These are phyloP conservation scores for Heracleum sosnowskyi DNA, from an alignment of 129 eudicot genomes.

Conservation along the genomic window DNA sequence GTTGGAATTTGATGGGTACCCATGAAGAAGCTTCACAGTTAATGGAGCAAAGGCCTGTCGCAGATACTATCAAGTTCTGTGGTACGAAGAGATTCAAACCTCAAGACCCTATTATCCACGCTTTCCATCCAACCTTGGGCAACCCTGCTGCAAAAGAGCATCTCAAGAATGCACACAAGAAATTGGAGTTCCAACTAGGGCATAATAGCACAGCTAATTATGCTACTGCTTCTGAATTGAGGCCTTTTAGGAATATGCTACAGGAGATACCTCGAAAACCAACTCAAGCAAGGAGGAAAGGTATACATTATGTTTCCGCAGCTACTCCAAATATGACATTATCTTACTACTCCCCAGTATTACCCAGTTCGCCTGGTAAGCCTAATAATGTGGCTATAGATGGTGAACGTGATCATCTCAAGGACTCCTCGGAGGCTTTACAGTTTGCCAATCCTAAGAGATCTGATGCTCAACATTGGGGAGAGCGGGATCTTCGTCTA, in stretches of 20 bases:
- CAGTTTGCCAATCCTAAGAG: slow-evolving; percentile 17
- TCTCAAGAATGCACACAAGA: slow-evolving; percentile 36
- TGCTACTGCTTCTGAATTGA: slow-evolving; percentile 19
- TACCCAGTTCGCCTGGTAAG: slow-evolving; percentile 28
- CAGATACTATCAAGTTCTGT: slow-evolving; percentile 42
- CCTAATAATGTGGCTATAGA: slow-evolving; percentile 13
- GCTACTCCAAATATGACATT: slow-evolving; percentile 24
- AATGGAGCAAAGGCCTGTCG: slow-evolving; percentile 25
- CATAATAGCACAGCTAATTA: slow-evolving; percentile 27
- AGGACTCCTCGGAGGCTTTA: slow-evolving; percentile 27
- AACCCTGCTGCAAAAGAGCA: slow-evolving; percentile 41
- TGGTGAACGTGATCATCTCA: slow-evolving; percentile 13
- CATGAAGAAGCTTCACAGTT: slow-evolving; percentile 27
- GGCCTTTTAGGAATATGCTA: slow-evolving; percentile 19
- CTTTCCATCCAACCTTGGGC: slow-evolving; percentile 23
- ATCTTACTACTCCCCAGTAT: slow-evolving; percentile 18
- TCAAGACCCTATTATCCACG: slow-evolving; percentile 33
- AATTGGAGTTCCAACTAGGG: slow-evolving; percentile 43
- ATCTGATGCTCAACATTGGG: slow-evolving; percentile 35
- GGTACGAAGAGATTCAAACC: slow-evolving; percentile 57
- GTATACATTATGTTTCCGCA: slow-evolving; percentile 22
- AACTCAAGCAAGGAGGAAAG: slow-evolving; percentile 29
- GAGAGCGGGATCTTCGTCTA: slow-evolving; percentile 43
- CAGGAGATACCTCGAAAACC: slow-evolving; percentile 27
- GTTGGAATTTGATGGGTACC: slow-evolving; percentile 23